Percentiles rank a stretch among this genome's conserved stretches.
phyloP scores from a whole-genome alignment of 2,329 filamentous ascomycete genomes.

The Penicillium sclerotigenum region DNA sequence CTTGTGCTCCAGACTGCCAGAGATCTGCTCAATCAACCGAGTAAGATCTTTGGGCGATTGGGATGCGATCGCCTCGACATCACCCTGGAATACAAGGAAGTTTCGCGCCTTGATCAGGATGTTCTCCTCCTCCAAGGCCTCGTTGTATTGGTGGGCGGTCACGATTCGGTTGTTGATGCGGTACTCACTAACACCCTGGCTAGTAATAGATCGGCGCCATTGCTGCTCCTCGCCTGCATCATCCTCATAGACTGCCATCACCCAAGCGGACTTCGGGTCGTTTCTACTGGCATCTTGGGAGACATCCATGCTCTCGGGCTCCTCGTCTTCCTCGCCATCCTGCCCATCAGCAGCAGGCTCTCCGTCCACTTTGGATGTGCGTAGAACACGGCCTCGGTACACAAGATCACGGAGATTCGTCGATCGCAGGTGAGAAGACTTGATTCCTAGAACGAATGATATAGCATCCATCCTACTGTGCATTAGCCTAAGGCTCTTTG shows the following conservation, averaged over 20 bases:
- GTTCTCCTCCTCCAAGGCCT: constrained; percentile 85
- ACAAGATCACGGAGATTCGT: constrained; percentile 91
- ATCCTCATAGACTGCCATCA: constrained; percentile 98
- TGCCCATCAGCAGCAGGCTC: constrained; percentile 63
- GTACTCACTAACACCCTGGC: constrained; percentile 85
- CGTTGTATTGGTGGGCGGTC: constrained; percentile 87
- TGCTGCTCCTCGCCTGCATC: constrained; percentile 91
- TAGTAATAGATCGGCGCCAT: constrained; percentile 95
- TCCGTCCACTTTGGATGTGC: constrained; percentile 85
- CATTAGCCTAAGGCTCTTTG: constrained; percentile 20
- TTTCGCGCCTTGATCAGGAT: constrained; percentile 98
- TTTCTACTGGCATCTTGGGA: constrained; percentile 58
- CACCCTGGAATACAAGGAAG: constrained; percentile 96
- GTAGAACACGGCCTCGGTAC: constrained; percentile 89
- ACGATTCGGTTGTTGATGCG: constrained; percentile 92
- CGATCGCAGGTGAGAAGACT: constrained; percentile 95
- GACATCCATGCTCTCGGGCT: constrained; percentile 55
- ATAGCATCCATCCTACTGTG: constrained; percentile 88
- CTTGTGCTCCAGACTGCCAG: constrained; percentile 91
- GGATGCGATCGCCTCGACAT: constrained; percentile 93
- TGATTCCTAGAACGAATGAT: constrained; percentile 97
- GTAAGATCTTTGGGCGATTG: constrained; percentile 94
- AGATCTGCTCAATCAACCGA: constrained; percentile 93
- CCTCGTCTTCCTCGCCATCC: constrained; percentile 61
- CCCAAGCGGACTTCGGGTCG: constrained; percentile 94